These are phyloP conservation scores for Phialophora verrucosa DNA, from an alignment of 2,329 filamentous ascomycete genomes.

Conservation along the genomic window DNA sequence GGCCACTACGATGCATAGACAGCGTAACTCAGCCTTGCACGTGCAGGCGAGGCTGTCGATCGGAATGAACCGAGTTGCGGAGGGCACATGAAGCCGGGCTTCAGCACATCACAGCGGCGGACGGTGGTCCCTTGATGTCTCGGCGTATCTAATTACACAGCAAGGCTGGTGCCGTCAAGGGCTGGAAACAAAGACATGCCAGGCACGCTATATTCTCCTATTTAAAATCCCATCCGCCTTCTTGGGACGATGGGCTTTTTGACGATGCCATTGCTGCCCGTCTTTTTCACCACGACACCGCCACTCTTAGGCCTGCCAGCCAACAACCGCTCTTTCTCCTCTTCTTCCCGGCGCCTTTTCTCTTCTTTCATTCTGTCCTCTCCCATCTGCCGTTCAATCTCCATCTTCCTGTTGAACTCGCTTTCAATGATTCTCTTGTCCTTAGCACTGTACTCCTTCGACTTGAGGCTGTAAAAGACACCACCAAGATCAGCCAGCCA, in stretches of 20 bases:
- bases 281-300: constrained; percentile 38
- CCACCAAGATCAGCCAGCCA: constrained; percentile 97
- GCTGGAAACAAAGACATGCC: not conserved
- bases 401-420: constrained; percentile 90
- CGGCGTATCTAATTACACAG: not conserved
- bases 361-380: constrained; percentile 84
- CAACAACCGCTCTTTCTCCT: constrained; percentile 44
- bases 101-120: not conserved
- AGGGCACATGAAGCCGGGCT: too few species aligned
- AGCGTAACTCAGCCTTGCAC: not conserved
- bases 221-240: constrained; percentile 38
- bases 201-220: not conserved
- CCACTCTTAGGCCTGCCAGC: constrained; percentile 31
- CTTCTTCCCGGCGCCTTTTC: constrained; percentile 55
- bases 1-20: not conserved
- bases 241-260: constrained; percentile 39
- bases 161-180: not conserved
- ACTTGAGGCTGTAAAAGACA: constrained; percentile 96
- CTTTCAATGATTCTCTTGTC: constrained; percentile 87
- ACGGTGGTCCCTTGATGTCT: not conserved
- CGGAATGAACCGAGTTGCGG: not conserved
- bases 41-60: not conserved
- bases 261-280: constrained; percentile 39
- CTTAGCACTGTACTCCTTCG: constrained; percentile 90
- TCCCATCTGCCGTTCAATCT: constrained; percentile 91